Base-by-base conservation (phyloP, 345 rosid species). In the Citrus trifoliata region DNA sequence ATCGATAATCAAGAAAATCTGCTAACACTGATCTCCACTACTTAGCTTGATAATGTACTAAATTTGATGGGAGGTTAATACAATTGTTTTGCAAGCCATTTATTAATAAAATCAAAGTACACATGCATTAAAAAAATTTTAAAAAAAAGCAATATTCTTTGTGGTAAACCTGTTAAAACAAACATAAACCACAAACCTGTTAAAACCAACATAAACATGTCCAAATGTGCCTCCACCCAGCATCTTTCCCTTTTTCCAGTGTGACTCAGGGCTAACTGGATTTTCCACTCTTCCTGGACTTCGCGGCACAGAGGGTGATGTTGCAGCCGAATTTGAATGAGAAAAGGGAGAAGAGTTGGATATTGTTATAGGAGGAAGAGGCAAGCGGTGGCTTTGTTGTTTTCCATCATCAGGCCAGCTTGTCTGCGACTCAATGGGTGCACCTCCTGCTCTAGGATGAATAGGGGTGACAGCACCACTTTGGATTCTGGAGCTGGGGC, bases 141-240 rank as follows among this genome's bases (percentile, higher is more conserved):
- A 64, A 67, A 67, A 5, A 22, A 68, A 53, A 76, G 32, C 33
- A 80, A 35, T 10, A 12, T 65, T 38, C n/a, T 40, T 64, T 56
- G 64, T 30, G 32, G 28, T 24, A 65, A 81, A 91, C 94, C 94
- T 90, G 86, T 92, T 90, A 82, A 92, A 90, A 53, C 94, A 93
- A 78, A 87, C 84, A 84, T 84, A 92, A 53, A 92, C 94, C 58
- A 53, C 58, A 65, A 83, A 91, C 97, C 97, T 90, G 86, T 92
- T 90, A 82, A 92, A 90, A 53, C 94, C 97, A 78, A 87, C 85
- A 85, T 85, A 92, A 53, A 92, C 97, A 16, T 92, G 90, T 74
- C 97, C 97, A 86, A 92, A 92, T 65, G 94, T 90, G 85, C 97
- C 97, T 87, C 93, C 86, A 78, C 97, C 97, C 32, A 92, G 85